phyloP scores from a whole-genome alignment of 192 early-diverging fungal genomes.

The Gamsiella multidivaricata region DNA sequence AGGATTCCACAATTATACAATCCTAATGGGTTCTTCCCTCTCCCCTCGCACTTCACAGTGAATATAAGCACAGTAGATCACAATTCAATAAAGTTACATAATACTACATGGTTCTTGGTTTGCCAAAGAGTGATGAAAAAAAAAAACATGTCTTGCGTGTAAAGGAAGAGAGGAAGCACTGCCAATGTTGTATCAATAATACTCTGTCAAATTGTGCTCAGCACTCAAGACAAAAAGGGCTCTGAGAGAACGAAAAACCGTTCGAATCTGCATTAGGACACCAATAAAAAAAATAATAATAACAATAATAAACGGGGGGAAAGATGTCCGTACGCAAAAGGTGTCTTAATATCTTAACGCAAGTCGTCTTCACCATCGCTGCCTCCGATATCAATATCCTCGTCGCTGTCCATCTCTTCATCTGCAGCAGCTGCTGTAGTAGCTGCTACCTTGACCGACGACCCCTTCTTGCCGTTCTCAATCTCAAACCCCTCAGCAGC shows the following conservation, averaged over 20 bases:
- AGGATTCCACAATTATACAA: too few relatives aligned
- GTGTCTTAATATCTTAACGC: slow-evolving; percentile 38
- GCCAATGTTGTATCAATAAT: not conserved
- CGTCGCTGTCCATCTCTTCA: slow-evolving; percentile 59
- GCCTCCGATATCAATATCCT: slow-evolving; percentile 67
- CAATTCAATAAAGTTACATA: too few relatives aligned
- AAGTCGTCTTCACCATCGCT: slow-evolving; percentile 66
- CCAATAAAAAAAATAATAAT: not conserved
- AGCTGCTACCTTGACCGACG: not conserved
- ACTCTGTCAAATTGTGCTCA: not conserved
- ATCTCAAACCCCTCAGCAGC: slow-evolving; percentile 12
- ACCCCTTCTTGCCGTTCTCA: slow-evolving; percentile 20
- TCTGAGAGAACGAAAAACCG: not conserved
- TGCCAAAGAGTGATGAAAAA: too few relatives aligned
- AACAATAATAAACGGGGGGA: not conserved
- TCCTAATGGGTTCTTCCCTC: too few relatives aligned
- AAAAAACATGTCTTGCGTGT: too few relatives aligned
- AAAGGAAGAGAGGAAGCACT: not conserved
- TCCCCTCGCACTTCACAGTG: too few relatives aligned
- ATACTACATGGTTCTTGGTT: too few relatives aligned
- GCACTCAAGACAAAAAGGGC: not conserved
- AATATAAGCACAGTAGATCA: too few relatives aligned
- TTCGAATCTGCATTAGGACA: not conserved
- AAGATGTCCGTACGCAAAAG: not conserved
- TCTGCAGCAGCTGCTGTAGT: not conserved